A percentile compares a stretch with the other conserved stretches of the same genome.
These are phyloP conservation scores for Penicillium palitans DNA, from an alignment of 2,329 filamentous ascomycete species.

Conservation along the genomic window DNA sequence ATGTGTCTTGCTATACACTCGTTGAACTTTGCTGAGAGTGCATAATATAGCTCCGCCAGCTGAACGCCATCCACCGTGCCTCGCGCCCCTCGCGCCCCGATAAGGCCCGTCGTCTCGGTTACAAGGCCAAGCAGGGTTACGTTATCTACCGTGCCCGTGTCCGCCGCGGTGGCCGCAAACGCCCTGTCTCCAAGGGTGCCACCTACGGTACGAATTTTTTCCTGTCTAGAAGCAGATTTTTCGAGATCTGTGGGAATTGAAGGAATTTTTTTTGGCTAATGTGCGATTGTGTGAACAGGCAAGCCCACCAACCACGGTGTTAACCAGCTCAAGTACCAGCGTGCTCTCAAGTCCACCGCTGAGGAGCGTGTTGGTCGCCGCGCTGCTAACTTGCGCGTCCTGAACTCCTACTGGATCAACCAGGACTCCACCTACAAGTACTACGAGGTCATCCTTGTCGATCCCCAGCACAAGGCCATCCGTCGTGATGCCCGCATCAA, in stretches of 20 bases:
- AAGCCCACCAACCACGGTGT: slow-evolving; percentile 99
- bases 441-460: slow-evolving; percentile 99
- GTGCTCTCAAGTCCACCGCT: slow-evolving; percentile 93
- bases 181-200: slow-evolving; percentile 93
- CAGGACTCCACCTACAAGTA: slow-evolving; percentile 99
- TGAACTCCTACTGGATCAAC: slow-evolving; percentile 99
- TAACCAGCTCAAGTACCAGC: slow-evolving; percentile 99
- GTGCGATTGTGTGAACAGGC: slow-evolving; percentile 58
- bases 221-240: neutral
- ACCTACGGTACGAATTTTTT: slow-evolving; percentile 75
- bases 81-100: slow-evolving; percentile 97
- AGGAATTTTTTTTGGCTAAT: slow-evolving; percentile 28
- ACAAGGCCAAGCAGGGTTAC: slow-evolving; percentile 99
- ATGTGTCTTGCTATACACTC: slow-evolving; percentile 86
- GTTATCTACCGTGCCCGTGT: slow-evolving; percentile 99
- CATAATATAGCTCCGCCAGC: slow-evolving; percentile 99
- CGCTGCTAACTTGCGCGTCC: slow-evolving; percentile 97
- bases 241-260: neutral
- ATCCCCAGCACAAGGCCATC: slow-evolving; percentile 99
- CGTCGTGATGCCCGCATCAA: slow-evolving; percentile 98
- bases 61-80: slow-evolving; percentile 99
- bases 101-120: slow-evolving; percentile 99
- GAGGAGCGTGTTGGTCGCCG: slow-evolving; percentile 99
- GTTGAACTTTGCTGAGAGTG: slow-evolving; percentile 99
- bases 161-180: slow-evolving; percentile 98